Evolutionary conservation across 768 basidiomycete genomes (phyloP), one percentile per base, ranked within the genome.

Genomic region (Pisolithus tinctorius): DNA sequence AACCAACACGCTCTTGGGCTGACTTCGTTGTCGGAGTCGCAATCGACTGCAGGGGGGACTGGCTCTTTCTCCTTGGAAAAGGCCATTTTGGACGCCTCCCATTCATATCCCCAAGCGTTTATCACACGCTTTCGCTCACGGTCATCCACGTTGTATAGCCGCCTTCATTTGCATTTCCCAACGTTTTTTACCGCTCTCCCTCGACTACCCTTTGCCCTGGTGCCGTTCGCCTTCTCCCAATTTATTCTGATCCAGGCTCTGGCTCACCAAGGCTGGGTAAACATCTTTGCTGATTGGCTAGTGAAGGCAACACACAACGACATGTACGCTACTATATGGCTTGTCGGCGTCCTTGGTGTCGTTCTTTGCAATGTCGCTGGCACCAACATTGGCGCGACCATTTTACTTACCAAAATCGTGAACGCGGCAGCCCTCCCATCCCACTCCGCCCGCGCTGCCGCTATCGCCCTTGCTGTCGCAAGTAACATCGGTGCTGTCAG

Each of bases 201-300:
- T 0, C 79, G 84, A 17, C 74, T 94, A 0, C 94, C 93, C 0
- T 82, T 93, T 53, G 77, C 82, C 11, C 80, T 96, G 6, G 72
- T 96, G 14, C 91, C 91, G 0, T 98, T 98, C 62, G 89, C 93
- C 0, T 93, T 97, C 63, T 84, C 87, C 1, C 92, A 94, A 68
- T 97, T 98, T 71, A 91, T 97, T 57, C 80, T 98, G 51, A 90
- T 95, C 52, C 87, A 94, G 62, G 88, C 78, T 0, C 77, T 98
- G 6, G 75, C 82, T 11, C 76, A 82, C 54, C 82, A 85, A 52
- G 92, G 92, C 26, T 98, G 94, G 93, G 90, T 95, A 8, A 74
- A 81, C 11, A 75, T 93, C 23, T 95, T 94, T 62, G 85, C 82
- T 0, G 58, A 58, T 3, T 90, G 89, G 88, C 73, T 84, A 34